Conservation (phyloP, 208 protist genomes). For the Acanthamoeba royreba region DNA sequence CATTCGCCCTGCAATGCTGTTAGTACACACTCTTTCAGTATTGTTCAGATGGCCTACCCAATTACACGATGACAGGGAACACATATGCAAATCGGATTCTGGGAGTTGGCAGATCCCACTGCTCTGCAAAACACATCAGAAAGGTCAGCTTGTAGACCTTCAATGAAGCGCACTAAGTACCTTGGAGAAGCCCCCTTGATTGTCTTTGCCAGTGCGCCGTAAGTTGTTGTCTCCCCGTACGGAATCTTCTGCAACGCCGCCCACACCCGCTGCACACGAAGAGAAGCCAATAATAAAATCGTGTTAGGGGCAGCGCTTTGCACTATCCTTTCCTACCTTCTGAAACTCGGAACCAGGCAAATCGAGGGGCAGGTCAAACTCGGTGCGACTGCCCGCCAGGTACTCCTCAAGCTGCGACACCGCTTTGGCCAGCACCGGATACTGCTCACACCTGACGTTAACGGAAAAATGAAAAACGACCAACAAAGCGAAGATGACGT, state of each 20-base stretch:
- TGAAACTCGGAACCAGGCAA: neutral
- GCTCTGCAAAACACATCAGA: neutral
- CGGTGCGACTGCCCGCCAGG: neutral
- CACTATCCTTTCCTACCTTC: neutral
- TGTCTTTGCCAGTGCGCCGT: neutral
- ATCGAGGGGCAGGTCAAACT: neutral
- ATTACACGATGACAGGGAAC: constrained; percentile 6
- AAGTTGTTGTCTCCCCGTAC: neutral
- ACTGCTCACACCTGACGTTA: too few relatives aligned
- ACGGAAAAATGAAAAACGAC: neutral
- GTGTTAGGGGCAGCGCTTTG: neutral
- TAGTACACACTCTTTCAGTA: too few relatives aligned
- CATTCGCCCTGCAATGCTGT: neutral
- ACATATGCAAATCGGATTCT: neutral
- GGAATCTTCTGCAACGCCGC: neutral
- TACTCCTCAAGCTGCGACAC: neutral
- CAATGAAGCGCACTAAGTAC: neutral
- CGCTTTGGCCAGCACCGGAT: neutral
- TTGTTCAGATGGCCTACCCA: too few relatives aligned
- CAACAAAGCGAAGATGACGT: neutral
- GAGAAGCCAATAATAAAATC: neutral
- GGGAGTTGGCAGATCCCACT: neutral
- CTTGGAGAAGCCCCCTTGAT: neutral
- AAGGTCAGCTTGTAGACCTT: neutral
- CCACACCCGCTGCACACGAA: neutral